A percentile compares a stretch with the other conserved stretches of the same genome.
Conservation (phyloP, 805 yeast genomes). For the Barnettozyma sucrosica region DNA sequence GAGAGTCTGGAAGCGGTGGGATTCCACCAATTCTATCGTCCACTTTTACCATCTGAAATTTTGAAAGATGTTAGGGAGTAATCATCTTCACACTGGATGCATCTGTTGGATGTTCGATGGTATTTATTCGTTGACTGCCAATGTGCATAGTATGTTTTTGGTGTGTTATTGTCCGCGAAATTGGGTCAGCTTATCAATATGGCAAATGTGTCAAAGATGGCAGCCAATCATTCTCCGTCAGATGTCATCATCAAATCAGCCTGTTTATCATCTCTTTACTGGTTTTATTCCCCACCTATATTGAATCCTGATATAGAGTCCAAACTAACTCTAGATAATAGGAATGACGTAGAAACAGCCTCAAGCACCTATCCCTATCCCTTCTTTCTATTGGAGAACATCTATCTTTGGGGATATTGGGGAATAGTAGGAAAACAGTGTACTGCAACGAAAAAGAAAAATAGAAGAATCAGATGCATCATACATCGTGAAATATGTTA, state of each 20-base stretch:
- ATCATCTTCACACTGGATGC: background rate
- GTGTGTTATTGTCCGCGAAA: background rate
- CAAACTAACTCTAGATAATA: too few species aligned
- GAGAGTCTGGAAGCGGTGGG: constrained; percentile 19
- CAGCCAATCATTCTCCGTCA: constrained; percentile 1
- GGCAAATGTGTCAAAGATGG: background rate
- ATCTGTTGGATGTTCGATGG: background rate
- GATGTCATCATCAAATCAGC: background rate
- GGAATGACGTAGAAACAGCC: too few species aligned
- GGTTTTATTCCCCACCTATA: background rate
- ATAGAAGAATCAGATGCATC: too few species aligned
- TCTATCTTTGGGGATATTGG: too few species aligned
- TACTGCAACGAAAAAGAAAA: too few species aligned
- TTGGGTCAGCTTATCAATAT: background rate
- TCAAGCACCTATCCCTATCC: too few species aligned
- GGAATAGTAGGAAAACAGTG: too few species aligned
- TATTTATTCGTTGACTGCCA: too few species aligned
- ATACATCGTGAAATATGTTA: too few species aligned
- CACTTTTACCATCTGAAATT: background rate
- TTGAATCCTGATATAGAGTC: too few species aligned
- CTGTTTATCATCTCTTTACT: background rate
- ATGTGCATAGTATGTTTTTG: background rate
- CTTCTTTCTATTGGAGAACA: too few species aligned
- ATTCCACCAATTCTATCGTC: constrained; percentile 12
- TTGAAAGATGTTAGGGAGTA: background rate